A percentile compares a stretch with the other conserved stretches of the same genome.
These are phyloP conservation scores for Trypanosoma platydactyli DNA, from an alignment of 208 protist genomes.

Conservation along the genomic window DNA sequence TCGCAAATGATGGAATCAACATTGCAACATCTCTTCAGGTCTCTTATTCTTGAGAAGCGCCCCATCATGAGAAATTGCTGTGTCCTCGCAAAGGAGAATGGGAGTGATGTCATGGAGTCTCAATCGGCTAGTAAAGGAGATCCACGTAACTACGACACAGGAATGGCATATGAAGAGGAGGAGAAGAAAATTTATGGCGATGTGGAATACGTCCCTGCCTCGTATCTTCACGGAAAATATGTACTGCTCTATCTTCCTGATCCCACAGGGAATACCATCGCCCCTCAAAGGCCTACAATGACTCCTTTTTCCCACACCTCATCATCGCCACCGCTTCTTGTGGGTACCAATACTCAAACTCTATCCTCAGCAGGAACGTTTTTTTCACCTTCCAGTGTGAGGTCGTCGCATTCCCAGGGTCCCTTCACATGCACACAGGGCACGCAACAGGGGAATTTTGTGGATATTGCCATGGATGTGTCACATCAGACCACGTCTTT, in stretches of 20 bases:
- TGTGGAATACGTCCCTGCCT: conserved; percentile 37
- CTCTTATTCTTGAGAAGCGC: conserved; percentile 18
- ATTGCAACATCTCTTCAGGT: conserved; percentile 21
- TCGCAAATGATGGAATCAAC: neutral
- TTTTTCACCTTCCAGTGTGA: neutral
- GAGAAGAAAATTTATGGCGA: neutral
- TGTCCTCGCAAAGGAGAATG: neutral
- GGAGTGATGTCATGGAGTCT: neutral
- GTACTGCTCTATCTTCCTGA: conserved; percentile 58
- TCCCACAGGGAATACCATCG: neutral
- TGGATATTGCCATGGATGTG: too few species aligned
- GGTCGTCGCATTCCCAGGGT: neutral
- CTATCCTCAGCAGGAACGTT: conserved; percentile 4
- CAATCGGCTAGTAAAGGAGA: neutral
- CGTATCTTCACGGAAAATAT: conserved; percentile 57
- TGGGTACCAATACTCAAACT: conserved; percentile 1
- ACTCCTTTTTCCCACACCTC: neutral
- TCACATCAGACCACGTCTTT: neutral
- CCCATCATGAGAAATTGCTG: neutral
- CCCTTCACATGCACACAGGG: neutral
- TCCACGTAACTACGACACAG: neutral
- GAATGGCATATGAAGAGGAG: neutral
- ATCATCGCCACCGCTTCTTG: conserved; percentile 1
- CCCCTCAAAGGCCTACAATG: neutral
- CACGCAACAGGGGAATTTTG: too few species aligned